Percentiles rank a stretch among this genome's conserved stretches.
Conservation (phyloP, 306 rosid species). For the Senna tora region DNA sequence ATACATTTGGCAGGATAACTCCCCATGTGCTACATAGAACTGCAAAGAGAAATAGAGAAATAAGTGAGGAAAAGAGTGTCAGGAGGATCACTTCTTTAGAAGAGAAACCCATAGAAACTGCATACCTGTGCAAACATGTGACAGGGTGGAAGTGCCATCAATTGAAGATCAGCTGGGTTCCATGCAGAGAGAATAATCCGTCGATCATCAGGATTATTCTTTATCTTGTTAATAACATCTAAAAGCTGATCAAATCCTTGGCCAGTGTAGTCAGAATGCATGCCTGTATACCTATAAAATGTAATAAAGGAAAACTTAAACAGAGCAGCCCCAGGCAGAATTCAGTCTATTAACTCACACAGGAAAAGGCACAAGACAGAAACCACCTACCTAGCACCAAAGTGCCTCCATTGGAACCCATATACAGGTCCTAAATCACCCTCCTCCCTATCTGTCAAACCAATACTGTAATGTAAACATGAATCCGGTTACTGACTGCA, state of each 20-base stretch:
- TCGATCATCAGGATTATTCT: constrained; percentile 83
- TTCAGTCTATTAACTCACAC: constrained; percentile 2
- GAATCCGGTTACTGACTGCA: constrained; percentile 38
- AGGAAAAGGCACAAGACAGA: constrained; percentile 28
- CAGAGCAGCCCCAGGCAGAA: constrained; percentile 11
- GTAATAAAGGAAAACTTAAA: constrained; percentile 25
- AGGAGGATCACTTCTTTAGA: background rate
- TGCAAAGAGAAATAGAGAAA: constrained; percentile 44
- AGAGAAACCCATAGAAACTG: constrained; percentile 36
- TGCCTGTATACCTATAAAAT: constrained; percentile 77
- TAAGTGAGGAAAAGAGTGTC: background rate
- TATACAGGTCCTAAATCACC: constrained; percentile 96
- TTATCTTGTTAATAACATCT: constrained; percentile 87
- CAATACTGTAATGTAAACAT: constrained; percentile 59
- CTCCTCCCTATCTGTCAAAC: constrained; percentile 80
- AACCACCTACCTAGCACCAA: constrained; percentile 86
- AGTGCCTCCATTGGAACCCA: constrained; percentile 98
- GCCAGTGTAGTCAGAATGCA: constrained; percentile 88
- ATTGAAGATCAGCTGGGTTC: constrained; percentile 92
- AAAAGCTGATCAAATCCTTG: constrained; percentile 93
- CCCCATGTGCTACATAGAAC: constrained; percentile 92
- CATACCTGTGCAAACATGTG: constrained; percentile 97
- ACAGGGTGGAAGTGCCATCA: constrained; percentile 98
- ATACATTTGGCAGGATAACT: constrained; percentile 94
- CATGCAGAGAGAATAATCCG: constrained; percentile 91